Evolutionary conservation across 2,329 filamentous ascomycete genomes (phyloP).

Genomic region (Ilyonectria destructans): DNA sequence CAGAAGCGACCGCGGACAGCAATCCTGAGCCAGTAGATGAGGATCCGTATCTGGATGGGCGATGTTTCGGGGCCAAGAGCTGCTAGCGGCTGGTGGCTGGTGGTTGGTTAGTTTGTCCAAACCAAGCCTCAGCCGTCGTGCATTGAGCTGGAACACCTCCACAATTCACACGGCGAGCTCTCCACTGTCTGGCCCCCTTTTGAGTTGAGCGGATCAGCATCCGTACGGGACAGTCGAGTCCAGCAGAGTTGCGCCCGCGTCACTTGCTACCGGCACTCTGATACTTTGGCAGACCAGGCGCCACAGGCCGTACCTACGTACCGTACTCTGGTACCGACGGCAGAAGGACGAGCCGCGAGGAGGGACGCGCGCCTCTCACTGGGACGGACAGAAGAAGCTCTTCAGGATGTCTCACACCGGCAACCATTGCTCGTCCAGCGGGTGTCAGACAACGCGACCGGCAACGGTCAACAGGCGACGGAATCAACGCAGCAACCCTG

Average conservation of each 20-base stretch:
- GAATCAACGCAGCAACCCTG: constrained; percentile 7
- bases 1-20: background rate
- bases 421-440: constrained; percentile 1
- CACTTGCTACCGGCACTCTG: background rate
- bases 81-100: constrained; percentile 22
- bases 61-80: constrained; percentile 20
- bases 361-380: background rate
- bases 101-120: constrained; percentile 32
- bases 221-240: constrained; percentile 25
- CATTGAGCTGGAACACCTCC: constrained; percentile 40
- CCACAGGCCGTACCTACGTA: constrained; percentile 1
- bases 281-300: constrained; percentile 18
- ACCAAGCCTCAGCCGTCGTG: constrained; percentile 37
- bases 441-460: constrained; percentile 2
- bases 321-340: background rate
- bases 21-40: constrained; percentile 4
- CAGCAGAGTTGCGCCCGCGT: constrained; percentile 12
- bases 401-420: background rate
- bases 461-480: constrained; percentile 3
- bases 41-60: constrained; percentile 1
- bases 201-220: constrained; percentile 38
- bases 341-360: constrained; percentile 6
- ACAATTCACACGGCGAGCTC: constrained; percentile 25
- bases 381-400: constrained; percentile 5
- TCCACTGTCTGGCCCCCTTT: constrained; percentile 33